These are phyloP conservation scores for Phytopythium litorale DNA, from an alignment of 352 stramenopile species.

Conservation along the genomic window DNA sequence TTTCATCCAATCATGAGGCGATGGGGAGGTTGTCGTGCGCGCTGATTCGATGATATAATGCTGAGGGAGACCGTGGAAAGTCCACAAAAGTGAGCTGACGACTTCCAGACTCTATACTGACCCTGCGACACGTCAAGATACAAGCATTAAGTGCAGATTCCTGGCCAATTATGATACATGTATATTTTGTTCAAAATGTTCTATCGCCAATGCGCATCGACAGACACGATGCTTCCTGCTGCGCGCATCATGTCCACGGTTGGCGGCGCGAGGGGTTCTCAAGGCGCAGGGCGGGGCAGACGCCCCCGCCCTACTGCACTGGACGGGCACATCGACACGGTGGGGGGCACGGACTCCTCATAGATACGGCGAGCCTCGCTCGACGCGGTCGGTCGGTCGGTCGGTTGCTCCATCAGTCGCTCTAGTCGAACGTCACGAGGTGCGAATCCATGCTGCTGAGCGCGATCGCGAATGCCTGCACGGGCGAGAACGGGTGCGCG, in stretches of 20 bases:
- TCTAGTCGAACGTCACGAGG: conserved; percentile 83
- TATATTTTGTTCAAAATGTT: conserved; percentile 5
- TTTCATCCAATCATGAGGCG: no score
- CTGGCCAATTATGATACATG: no score
- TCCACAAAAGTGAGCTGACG: background rate
- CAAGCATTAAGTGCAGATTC: no score
- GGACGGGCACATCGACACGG: background rate
- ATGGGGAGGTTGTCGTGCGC: no score
- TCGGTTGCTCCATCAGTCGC: background rate
- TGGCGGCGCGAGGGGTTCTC: background rate
- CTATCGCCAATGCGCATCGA: background rate
- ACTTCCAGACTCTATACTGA: background rate
- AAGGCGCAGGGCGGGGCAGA: background rate
- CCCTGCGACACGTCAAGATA: no score
- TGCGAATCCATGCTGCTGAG: conserved; percentile 88
- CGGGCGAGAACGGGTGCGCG: conserved; percentile 73
- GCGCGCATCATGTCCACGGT: background rate
- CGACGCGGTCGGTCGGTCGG: no score
- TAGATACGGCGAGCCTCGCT: conserved; percentile 3
- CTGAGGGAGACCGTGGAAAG: no score
- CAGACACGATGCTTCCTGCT: no score
- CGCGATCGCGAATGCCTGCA: conserved; percentile 84
- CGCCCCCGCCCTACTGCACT: background rate
- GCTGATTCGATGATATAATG: no score
- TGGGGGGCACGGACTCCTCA: conserved; percentile 2